Conservation (phyloP, 805 yeast species). For the Candida sonorensis region DNA sequence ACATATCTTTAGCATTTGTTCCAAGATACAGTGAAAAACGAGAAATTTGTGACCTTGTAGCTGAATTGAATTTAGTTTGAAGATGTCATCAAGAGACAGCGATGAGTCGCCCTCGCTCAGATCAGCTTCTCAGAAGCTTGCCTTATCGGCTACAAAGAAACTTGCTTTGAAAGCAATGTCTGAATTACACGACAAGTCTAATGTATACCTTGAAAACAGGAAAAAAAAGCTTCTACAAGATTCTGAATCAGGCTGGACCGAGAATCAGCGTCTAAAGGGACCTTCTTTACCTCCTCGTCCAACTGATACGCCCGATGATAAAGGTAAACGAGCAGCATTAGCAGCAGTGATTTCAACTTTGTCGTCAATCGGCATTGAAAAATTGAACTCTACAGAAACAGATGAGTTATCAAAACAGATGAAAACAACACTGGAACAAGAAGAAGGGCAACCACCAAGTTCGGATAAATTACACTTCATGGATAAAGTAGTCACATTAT, state of each 20-base stretch:
- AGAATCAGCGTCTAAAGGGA: too few species aligned
- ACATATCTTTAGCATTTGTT: too few species aligned
- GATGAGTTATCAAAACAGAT: constrained; percentile 3
- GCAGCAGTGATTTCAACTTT: constrained; percentile 40
- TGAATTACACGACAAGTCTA: constrained; percentile 18
- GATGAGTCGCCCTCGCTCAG: background rate
- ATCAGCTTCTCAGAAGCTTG: background rate
- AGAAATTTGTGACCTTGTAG: too few species aligned
- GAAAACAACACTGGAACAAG: constrained; percentile 3
- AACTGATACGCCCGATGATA: constrained; percentile 1
- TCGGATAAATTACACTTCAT: constrained; percentile 41
- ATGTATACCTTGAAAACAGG: constrained; percentile 12
- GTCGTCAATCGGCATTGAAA: constrained; percentile 38
- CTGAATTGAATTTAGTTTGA: too few species aligned
- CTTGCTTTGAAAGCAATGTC: constrained; percentile 16
- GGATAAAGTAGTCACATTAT: constrained; percentile 49
- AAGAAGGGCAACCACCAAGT: constrained; percentile 14
- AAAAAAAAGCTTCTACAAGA: constrained; percentile 2
- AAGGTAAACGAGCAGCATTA: constrained; percentile 25
- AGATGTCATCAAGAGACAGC: constrained; percentile 2
- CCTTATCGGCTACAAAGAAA: constrained; percentile 12
- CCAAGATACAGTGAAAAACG: too few species aligned
- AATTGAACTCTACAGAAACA: constrained; percentile 15
- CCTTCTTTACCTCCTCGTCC: background rate
- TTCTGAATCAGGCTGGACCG: background rate